Percentiles rank a stretch among this genome's conserved stretches.
Evolutionary conservation across 139 green algal genomes (phyloP).

Genomic region (Chlorella sp.): DNA sequence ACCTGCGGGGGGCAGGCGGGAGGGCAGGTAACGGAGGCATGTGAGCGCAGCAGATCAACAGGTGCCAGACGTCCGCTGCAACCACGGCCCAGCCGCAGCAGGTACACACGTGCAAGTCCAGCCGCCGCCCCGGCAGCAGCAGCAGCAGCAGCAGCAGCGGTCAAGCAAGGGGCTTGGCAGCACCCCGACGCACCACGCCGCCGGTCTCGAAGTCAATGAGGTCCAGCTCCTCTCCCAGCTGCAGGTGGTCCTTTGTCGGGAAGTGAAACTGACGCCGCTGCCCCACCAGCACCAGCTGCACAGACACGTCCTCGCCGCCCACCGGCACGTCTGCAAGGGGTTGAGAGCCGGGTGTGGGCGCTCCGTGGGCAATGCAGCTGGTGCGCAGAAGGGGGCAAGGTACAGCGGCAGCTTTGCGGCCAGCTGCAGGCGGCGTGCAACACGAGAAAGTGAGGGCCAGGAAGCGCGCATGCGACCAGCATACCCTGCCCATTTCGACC

Average conservation of each 20-base stretch:
- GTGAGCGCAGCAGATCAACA: no score
- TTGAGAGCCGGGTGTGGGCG: not conserved
- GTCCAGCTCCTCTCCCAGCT: conserved; percentile 76
- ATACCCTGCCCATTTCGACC: not conserved
- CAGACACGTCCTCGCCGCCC: conserved; percentile 84
- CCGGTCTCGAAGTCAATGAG: conserved; percentile 91
- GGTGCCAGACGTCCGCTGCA: no score
- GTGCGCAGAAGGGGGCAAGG: not conserved
- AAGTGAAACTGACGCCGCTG: conserved; percentile 77
- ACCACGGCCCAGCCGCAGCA: no score
- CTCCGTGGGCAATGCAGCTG: not conserved
- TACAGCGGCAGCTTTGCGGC: not conserved
- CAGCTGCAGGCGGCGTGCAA: not conserved
- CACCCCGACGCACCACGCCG: conserved; percentile 63
- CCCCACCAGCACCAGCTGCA: conserved; percentile 54
- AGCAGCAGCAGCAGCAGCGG: no score
- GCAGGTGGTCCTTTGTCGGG: conserved; percentile 80
- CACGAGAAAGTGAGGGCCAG: no score
- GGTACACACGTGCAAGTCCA: no score
- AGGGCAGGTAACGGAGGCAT: not conserved
- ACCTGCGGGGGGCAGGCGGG: conserved; percentile 41
- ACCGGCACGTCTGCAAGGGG: conserved; percentile 59
- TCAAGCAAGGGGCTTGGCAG: not conserved
- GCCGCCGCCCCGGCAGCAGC: no score
- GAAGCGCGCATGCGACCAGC: not conserved